These are phyloP conservation scores for Pseudonitzschia delicatissima DNA, from an alignment of 108 stramenopile genomes.

Conservation along the genomic window DNA sequence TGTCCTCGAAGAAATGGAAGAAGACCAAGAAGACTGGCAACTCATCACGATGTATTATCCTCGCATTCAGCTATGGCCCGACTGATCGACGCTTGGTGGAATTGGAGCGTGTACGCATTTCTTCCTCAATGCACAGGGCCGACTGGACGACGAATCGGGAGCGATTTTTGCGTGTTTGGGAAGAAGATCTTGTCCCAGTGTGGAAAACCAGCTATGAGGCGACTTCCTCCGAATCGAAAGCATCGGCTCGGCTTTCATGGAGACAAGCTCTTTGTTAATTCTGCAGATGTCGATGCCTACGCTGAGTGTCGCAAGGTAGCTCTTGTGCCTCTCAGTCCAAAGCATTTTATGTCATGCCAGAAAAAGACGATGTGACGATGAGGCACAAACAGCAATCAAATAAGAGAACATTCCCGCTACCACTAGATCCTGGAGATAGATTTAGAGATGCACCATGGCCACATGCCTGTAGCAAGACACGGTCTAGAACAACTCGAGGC, in stretches of 20 bases:
- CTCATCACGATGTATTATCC: constrained; percentile 24
- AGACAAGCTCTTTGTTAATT: constrained; percentile 26
- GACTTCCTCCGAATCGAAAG: constrained; percentile 50
- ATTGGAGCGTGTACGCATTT: neutral
- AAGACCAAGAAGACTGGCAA: constrained; percentile 34
- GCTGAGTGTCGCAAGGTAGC: constrained; percentile 63
- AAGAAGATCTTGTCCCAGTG: constrained; percentile 73
- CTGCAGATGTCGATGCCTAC: constrained; percentile 38
- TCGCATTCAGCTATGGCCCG: constrained; percentile 43
- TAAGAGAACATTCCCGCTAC: constrained; percentile 53
- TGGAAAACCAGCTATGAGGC: constrained; percentile 56
- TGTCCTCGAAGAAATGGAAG: constrained; percentile 19
- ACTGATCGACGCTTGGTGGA: constrained; percentile 33
- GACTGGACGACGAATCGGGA: constrained; percentile 36
- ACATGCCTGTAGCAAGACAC: constrained; percentile 72
- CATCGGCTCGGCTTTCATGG: constrained; percentile 76
- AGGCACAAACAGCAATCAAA: constrained; percentile 36
- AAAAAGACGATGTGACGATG: constrained; percentile 45
- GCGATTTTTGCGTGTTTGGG: constrained; percentile 70
- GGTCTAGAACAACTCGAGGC: constrained; percentile 47
- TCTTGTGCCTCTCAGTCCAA: constrained; percentile 59
- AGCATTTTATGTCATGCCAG: constrained; percentile 65
- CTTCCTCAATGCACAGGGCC: constrained; percentile 12
- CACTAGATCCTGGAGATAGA: constrained; percentile 47
- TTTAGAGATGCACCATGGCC: constrained; percentile 76